phyloP scores from a whole-genome alignment of 371 early-diverging fungal species.

The Syncephalis plumigaleata region DNA sequence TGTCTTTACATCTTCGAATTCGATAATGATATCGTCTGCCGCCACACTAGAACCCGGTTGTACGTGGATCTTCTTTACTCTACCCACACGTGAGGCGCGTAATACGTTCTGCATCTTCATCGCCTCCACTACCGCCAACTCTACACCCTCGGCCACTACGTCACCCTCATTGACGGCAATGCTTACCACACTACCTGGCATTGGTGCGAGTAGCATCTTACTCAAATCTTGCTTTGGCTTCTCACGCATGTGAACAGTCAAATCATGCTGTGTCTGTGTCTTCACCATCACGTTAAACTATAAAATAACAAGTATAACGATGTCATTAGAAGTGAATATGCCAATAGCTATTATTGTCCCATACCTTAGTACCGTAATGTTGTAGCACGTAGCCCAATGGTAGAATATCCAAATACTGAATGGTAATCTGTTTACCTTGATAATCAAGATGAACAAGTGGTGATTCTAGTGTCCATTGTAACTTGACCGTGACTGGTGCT shows the following conservation, averaged over 20 bases:
- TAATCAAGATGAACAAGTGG: constrained; percentile 45
- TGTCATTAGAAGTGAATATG: constrained; percentile 7
- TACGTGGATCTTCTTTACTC: constrained; percentile 61
- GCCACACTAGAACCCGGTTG: constrained; percentile 54
- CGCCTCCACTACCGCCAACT: constrained; percentile 85
- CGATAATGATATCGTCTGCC: constrained; percentile 74
- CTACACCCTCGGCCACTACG: constrained; percentile 62
- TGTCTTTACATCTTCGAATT: constrained; percentile 35
- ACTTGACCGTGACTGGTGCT: constrained; percentile 21
- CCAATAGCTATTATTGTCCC: constrained; percentile 5
- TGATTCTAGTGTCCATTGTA: constrained; percentile 55
- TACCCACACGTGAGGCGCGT: constrained; percentile 59
- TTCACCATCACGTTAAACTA: constrained; percentile 53
- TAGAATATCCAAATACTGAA: constrained; percentile 65
- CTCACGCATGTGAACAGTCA: constrained; percentile 54
- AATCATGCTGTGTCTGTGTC: constrained; percentile 33
- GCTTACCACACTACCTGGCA: constrained; percentile 84
- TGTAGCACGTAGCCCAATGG: constrained; percentile 66
- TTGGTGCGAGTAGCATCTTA: constrained; percentile 65
- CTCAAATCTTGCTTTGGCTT: constrained; percentile 53
- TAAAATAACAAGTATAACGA: background rate
- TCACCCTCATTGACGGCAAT: constrained; percentile 75
- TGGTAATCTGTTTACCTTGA: constrained; percentile 15
- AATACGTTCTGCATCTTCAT: constrained; percentile 98
- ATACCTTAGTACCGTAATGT: constrained; percentile 56